A percentile compares a stretch with the other conserved stretches of the same genome.
phyloP scores from a whole-genome alignment of 2,329 filamentous ascomycete species.

The Metarhizium rileyi region DNA sequence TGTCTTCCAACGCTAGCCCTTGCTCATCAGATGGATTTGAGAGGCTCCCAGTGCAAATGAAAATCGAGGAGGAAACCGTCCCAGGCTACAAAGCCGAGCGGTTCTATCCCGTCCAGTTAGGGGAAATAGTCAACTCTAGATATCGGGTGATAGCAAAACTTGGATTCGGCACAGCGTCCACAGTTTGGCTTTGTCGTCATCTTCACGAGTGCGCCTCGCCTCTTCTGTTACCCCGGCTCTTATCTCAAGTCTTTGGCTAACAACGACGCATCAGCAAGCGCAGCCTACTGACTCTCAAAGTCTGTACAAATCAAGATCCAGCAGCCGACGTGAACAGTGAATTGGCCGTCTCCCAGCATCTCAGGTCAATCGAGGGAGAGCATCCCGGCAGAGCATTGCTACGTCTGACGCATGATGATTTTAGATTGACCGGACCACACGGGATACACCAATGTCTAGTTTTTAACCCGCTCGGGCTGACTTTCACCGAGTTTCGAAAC shows the following conservation, averaged over 20 bases:
- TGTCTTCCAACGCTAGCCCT: background rate
- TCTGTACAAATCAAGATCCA: background rate
- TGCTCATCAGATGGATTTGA: slow-evolving; percentile 12
- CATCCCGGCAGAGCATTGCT: background rate
- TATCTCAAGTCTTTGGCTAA: background rate
- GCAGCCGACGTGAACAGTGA: background rate
- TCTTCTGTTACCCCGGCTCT: background rate
- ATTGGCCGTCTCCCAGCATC: background rate
- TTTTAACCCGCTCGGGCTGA: slow-evolving; percentile 12
- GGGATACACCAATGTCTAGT: slow-evolving; percentile 14
- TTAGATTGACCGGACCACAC: slow-evolving; percentile 7
- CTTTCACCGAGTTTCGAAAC: slow-evolving; percentile 14
- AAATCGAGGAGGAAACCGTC: slow-evolving; percentile 15
- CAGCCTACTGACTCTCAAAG: background rate
- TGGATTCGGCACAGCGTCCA: slow-evolving; percentile 30
- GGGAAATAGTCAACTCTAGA: slow-evolving; percentile 14
- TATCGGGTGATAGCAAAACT: slow-evolving; percentile 32
- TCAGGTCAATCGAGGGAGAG: background rate
- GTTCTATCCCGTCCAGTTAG: slow-evolving; percentile 16
- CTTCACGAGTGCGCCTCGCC: background rate
- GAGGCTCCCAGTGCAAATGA: background rate
- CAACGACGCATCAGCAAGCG: background rate
- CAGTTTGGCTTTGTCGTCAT: slow-evolving; percentile 30
- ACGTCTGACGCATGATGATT: background rate
- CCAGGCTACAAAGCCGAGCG: slow-evolving; percentile 12